phyloP scores from a whole-genome alignment of 2,329 filamentous ascomycete species.

The Stemphylium beticola region DNA sequence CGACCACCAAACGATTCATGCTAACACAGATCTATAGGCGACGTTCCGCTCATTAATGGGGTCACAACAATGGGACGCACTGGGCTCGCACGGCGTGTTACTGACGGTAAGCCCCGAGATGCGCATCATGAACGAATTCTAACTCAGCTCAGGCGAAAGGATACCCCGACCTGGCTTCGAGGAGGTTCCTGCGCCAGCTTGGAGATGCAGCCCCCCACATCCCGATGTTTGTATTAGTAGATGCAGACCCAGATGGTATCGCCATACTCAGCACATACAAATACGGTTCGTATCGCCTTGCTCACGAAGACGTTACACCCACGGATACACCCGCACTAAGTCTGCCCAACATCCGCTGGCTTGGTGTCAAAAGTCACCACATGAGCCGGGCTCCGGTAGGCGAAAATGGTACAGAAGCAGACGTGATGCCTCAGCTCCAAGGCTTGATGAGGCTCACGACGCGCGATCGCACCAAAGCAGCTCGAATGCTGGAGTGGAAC shows the following conservation, averaged over 20 bases:
- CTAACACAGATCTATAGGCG: constrained; percentile 59
- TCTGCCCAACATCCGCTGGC: constrained; percentile 64
- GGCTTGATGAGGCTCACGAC: constrained; percentile 59
- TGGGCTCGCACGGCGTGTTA: constrained; percentile 65
- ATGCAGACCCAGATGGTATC: constrained; percentile 79
- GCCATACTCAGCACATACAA: constrained; percentile 77
- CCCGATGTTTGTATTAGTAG: constrained; percentile 69
- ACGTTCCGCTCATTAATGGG: constrained; percentile 72
- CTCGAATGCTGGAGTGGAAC: constrained; percentile 58
- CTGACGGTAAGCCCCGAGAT: constrained; percentile 62
- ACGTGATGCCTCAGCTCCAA: constrained; percentile 35
- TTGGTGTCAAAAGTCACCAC: constrained; percentile 62
- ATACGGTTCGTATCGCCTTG: constrained; percentile 67
- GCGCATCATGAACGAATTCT: constrained; percentile 2
- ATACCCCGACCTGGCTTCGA: constrained; percentile 76
- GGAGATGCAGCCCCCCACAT: constrained; percentile 46
- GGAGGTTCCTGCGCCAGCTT: constrained; percentile 64
- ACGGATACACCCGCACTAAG: constrained; percentile 36
- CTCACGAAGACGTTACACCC: constrained; percentile 62
- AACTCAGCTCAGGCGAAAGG: constrained; percentile 71
- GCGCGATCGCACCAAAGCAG: constrained; percentile 65
- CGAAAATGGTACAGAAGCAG: constrained; percentile 19
- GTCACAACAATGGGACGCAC: constrained; percentile 60
- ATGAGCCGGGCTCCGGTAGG: constrained; percentile 25
- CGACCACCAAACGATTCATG: neutral